Percentiles rank a stretch among this genome's conserved stretches.
Conservation (phyloP, 805 yeast genomes). For the Ogataea neopini region DNA sequence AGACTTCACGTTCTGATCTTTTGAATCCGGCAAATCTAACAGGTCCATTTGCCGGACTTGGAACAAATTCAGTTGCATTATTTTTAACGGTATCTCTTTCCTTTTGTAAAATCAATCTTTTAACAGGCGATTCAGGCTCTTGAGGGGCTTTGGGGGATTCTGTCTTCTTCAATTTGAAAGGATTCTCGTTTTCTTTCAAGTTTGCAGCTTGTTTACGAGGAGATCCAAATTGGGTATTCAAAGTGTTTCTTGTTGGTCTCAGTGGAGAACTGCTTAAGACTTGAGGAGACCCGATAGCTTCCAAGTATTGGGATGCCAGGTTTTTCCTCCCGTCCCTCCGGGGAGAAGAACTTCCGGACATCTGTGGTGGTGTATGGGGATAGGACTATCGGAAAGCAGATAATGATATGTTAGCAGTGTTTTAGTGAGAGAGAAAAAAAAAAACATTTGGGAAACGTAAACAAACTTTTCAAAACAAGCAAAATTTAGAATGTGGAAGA, state of each 20-base stretch:
- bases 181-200: conserved; percentile 30
- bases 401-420: no score
- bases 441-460: conserved; percentile 3
- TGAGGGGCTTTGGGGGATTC: background rate
- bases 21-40: conserved; percentile 20
- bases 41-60: conserved; percentile 27
- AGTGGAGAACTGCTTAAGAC: conserved; percentile 21
- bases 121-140: conserved; percentile 31
- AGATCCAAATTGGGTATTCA: conserved; percentile 10
- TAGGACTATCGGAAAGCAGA: no score
- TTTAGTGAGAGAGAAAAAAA: background rate
- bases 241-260: conserved; percentile 18
- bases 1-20: conserved; percentile 8
- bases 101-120: conserved; percentile 34
- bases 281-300: conserved; percentile 30
- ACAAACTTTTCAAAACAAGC: conserved; percentile 7
- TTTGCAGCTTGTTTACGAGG: conserved; percentile 16
- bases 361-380: background rate
- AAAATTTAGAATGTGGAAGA: background rate
- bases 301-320: conserved; percentile 33
- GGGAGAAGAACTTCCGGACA: conserved; percentile 23
- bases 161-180: conserved; percentile 22
- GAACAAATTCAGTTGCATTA: conserved; percentile 28
- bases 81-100: conserved; percentile 33
- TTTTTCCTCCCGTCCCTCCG: conserved; percentile 26